A percentile compares a stretch with the other conserved stretches of the same genome.
Evolutionary conservation across 805 yeast species (phyloP).

Genomic region (Candida khao-thaluensis): DNA sequence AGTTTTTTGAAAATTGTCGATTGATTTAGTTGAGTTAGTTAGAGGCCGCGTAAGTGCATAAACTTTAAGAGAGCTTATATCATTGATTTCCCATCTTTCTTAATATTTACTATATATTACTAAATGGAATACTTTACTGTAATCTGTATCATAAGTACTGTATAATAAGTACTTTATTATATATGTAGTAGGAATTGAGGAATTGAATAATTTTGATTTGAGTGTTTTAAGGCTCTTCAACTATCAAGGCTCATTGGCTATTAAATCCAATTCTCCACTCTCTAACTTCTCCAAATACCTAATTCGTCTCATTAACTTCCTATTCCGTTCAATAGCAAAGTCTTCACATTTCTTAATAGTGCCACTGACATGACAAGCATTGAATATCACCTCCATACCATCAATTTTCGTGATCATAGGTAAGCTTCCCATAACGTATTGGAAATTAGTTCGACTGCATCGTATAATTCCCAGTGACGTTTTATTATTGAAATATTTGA

Average conservation of each 20-base stretch:
- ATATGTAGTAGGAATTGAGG: no score
- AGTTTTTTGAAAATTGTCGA: not conserved
- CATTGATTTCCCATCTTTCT: no score
- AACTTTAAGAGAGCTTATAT: slow-evolving; percentile 5
- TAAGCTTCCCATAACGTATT: slow-evolving; percentile 66
- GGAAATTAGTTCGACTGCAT: slow-evolving; percentile 64
- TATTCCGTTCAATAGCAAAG: slow-evolving; percentile 53
- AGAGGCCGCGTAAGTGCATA: slow-evolving; percentile 11
- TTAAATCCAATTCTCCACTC: slow-evolving; percentile 5
- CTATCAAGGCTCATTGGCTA: no score
- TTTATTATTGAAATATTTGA: slow-evolving; percentile 77
- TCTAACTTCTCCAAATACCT: slow-evolving; percentile 6
- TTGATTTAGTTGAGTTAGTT: not conserved
- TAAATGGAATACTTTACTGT: no score
- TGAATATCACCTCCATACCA: slow-evolving; percentile 50
- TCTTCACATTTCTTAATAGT: slow-evolving; percentile 84
- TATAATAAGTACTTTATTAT: no score
- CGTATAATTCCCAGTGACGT: slow-evolving; percentile 85
- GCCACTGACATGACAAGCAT: slow-evolving; percentile 74
- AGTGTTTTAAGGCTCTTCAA: no score
- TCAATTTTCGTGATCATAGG: slow-evolving; percentile 52
- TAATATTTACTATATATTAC: no score
- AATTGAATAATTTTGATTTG: no score
- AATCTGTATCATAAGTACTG: no score
- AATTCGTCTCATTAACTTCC: slow-evolving; percentile 28